Base-by-base conservation (phyloP, 177 flowering plant genomes). In the Vitis hybrid region DNA sequence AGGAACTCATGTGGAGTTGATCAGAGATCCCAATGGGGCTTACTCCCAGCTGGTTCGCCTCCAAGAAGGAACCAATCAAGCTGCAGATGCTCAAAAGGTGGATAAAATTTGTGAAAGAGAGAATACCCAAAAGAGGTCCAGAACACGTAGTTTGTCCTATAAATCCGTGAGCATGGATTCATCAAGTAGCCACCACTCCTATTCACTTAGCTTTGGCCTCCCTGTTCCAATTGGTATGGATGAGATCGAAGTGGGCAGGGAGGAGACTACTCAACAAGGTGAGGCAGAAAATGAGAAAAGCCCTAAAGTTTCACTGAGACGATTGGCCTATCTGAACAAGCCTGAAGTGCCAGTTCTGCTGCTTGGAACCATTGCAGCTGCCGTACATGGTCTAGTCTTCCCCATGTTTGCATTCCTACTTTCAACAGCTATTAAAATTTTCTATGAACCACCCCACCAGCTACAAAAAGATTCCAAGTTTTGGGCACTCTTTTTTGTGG, bases 1-100 rank as follows among this genome's bases (percentile, higher is more conserved):
- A 90, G 93, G 93, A 50, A 79, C 88, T 58, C 96, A 90, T 71
- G 73, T 14, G 3, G 87, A 86, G 71, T 71, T 91, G 79, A 78
- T 80, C 49, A 73, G 67, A 68, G 75, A 85, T 73, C 85, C 86
- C 11, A 79, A 84, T 4, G 97, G 97, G 5, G 83, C 86, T 16
- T 90, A 90, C 78, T 79, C 87, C 10, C 91, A 87, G 70, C 82
- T 89, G 8, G 59, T 88, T 26, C 80, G 68, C 15, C 74, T 87
- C 53, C 95, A 90, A 79, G 82, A 79, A 70, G 83, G 83, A 26
- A 59, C 68, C 10, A 71, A 77, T 3, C 68, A 70, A 31, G 29
- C 11, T 8, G 75, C 81, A 56, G 67, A 73, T 1, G 39, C 56
- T 8, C 29, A 10, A 48, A 50, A 49, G 16, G 49, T 13, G 15